phyloP scores from a whole-genome alignment of 1,284 basidiomycete species.

The Tremellales sp. region DNA sequence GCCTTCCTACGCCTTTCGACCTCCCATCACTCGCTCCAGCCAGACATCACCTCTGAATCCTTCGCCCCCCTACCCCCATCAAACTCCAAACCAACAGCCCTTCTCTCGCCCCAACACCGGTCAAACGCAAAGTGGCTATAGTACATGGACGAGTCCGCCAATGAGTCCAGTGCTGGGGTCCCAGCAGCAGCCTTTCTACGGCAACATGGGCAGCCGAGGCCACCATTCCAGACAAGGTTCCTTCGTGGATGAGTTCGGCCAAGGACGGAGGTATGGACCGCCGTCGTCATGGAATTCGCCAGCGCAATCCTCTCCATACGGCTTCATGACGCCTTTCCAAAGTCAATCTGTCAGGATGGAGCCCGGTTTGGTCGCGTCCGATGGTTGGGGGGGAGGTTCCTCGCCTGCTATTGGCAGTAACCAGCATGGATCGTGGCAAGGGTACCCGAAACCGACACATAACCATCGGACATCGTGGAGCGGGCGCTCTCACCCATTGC shows the following conservation, averaged over 20 bases:
- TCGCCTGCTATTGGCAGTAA: slow-evolving; percentile 2
- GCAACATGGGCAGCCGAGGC: neutral
- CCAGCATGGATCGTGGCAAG: neutral
- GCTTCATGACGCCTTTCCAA: slow-evolving; percentile 13
- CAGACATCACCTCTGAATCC: slow-evolving; percentile 18
- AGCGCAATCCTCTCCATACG: slow-evolving; percentile 10
- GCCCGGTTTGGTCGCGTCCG: neutral
- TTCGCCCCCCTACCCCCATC: slow-evolving; percentile 11
- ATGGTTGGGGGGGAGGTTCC: slow-evolving; percentile 7
- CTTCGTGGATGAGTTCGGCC: slow-evolving; percentile 9
- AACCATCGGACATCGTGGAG: slow-evolving; percentile 17
- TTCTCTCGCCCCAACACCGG: slow-evolving; percentile 11
- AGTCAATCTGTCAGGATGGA: slow-evolving; percentile 11
- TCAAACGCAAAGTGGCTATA: slow-evolving; percentile 8
- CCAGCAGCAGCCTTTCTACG: neutral
- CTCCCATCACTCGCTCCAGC: slow-evolving; percentile 8
- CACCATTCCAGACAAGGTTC: slow-evolving; percentile 12
- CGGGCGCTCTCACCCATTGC: slow-evolving; percentile 12
- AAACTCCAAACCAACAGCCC: slow-evolving; percentile 1
- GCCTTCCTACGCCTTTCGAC: slow-evolving; percentile 2
- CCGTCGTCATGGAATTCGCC: slow-evolving; percentile 16
- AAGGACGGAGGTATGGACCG: slow-evolving; percentile 3
- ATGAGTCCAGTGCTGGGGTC: slow-evolving; percentile 19
- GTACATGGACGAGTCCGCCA: slow-evolving; percentile 21
- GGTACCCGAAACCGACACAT: neutral